Conservation (phyloP, 805 yeast species). For the Yarrowia porcina region DNA sequence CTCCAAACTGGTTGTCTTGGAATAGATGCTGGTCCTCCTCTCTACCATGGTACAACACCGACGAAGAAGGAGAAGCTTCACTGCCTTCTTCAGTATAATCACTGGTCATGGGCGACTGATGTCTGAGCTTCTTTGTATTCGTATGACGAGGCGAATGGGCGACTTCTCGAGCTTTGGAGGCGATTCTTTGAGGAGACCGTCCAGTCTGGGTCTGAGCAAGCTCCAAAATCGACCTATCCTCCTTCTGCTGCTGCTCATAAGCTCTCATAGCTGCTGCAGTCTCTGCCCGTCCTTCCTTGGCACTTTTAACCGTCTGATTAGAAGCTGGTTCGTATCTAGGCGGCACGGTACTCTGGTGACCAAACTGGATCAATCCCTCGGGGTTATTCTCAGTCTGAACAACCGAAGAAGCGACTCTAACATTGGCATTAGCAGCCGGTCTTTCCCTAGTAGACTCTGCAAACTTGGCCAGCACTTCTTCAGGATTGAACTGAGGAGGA, state of each 20-base stretch:
- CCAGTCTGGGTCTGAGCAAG: not conserved
- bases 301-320: constrained; percentile 17
- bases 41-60: constrained; percentile 7
- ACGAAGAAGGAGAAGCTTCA: not conserved
- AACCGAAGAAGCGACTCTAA: not conserved
- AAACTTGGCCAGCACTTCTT: not conserved
- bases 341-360: not conserved
- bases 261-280: not conserved
- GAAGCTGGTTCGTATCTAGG: not conserved
- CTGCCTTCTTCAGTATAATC: not conserved
- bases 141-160: not conserved
- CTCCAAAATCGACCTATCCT: constrained; percentile 2
- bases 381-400: not conserved
- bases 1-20: not conserved
- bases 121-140: not conserved
- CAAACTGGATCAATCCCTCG: not conserved
- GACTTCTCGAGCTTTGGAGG: not conserved
- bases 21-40: not conserved
- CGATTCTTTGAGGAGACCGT: not conserved
- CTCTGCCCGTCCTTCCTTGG: constrained; percentile 14
- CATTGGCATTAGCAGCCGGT: not conserved
- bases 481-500: not conserved
- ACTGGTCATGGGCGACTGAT: not conserved
- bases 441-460: not conserved
- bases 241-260: not conserved